phyloP scores from a whole-genome alignment of 139 green algal genomes.

The Chlorella sp. region DNA sequence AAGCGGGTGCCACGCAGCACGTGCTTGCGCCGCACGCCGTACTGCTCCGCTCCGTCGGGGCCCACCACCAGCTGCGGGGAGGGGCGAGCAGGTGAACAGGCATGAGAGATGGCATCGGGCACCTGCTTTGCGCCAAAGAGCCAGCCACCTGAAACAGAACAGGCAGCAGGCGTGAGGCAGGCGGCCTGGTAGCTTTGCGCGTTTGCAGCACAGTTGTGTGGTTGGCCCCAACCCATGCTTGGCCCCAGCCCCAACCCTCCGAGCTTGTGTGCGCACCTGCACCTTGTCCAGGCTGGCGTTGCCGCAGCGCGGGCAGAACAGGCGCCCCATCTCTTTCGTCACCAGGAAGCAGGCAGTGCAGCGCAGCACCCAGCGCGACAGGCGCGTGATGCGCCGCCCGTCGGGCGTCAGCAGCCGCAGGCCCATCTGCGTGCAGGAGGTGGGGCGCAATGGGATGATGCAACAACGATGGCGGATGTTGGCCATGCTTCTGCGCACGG shows the following conservation, averaged over 20 bases:
- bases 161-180: too few relatives aligned
- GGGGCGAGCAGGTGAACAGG: not conserved
- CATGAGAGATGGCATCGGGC: not conserved
- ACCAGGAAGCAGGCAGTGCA: constrained; percentile 86
- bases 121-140: too few relatives aligned
- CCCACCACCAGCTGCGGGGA: constrained; percentile 67
- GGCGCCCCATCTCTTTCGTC: constrained; percentile 66
- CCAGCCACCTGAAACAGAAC: too few relatives aligned
- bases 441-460: not conserved
- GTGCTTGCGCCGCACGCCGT: constrained; percentile 81
- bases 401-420: constrained; percentile 79
- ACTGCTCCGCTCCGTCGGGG: constrained; percentile 78
- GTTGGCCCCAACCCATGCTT: too few relatives aligned
- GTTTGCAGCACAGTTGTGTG: too few relatives aligned
- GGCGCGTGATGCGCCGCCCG: constrained; percentile 74
- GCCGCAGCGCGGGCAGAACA: constrained; percentile 96
- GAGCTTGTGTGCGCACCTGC: constrained; percentile 59
- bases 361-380: constrained; percentile 80
- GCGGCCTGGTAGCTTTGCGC: too few relatives aligned
- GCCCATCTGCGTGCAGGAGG: constrained; percentile 75
- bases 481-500: not conserved
- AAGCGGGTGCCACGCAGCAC: constrained; percentile 85
- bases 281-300: constrained; percentile 90
- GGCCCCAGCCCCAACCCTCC: too few relatives aligned
- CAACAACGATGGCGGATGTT: too few relatives aligned